Percentiles rank a stretch among this genome's conserved stretches.
Conservation (phyloP, 2,329 filamentous ascomycete genomes). For the Plenodomus tracheiphilus region DNA sequence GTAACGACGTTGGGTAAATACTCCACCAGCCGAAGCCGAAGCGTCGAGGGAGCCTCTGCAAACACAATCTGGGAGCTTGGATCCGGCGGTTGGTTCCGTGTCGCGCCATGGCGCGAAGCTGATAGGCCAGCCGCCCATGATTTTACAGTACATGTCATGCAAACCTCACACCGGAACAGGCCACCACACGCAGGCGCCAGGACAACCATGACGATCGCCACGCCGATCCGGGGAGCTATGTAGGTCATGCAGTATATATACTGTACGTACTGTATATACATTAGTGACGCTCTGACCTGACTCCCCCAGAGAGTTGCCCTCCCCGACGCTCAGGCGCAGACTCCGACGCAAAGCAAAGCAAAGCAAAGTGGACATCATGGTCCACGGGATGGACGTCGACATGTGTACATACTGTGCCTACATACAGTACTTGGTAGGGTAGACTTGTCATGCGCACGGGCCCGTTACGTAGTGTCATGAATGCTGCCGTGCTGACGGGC, state of each 20-base stretch:
- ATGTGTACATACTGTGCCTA: too few species aligned
- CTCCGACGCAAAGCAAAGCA: too few species aligned
- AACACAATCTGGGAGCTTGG: background rate
- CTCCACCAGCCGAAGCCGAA: too few species aligned
- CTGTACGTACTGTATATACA: too few species aligned
- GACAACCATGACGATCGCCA: slow-evolving; percentile 14
- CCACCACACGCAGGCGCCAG: background rate
- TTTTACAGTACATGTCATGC: slow-evolving; percentile 4
- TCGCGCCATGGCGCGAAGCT: background rate
- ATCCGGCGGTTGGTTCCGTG: background rate
- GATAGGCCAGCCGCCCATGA: slow-evolving; percentile 3
- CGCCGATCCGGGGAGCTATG: slow-evolving; percentile 11
- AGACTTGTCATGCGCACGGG: slow-evolving; percentile 10
- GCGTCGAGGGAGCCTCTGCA: background rate
- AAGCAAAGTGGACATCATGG: too few species aligned
- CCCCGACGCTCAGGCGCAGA: too few species aligned
- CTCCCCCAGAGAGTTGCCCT: background rate
- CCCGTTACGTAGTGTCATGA: slow-evolving; percentile 8
- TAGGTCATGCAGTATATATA: background rate
- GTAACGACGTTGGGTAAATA: background rate
- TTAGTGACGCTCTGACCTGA: background rate
- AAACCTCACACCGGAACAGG: slow-evolving; percentile 7
- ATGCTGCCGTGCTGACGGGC: background rate
- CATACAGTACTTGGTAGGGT: slow-evolving; percentile 2
- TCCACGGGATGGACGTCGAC: too few species aligned